phyloP scores from a whole-genome alignment of 208 protist genomes.

The Trypanosoma congolense region DNA sequence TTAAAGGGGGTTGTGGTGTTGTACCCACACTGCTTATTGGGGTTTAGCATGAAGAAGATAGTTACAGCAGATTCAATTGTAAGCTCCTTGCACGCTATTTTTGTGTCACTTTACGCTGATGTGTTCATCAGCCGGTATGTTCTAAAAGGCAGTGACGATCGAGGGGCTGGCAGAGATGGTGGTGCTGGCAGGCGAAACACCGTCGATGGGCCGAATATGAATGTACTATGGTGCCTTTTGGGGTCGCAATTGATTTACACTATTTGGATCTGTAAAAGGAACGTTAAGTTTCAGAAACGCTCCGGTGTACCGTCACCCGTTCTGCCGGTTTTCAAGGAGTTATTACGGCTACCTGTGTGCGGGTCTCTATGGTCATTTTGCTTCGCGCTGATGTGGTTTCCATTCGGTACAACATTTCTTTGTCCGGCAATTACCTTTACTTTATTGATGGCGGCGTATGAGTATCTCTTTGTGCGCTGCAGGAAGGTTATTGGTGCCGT shows the following conservation, averaged over 20 bases:
- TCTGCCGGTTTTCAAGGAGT: neutral
- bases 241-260: conserved; percentile 17
- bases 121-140: conserved; percentile 18
- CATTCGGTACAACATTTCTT: conserved; percentile 3
- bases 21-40: neutral
- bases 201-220: neutral
- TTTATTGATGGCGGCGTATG: conserved; percentile 15
- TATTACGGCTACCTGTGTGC: conserved; percentile 8
- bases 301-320: neutral
- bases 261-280: neutral
- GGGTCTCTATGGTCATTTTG: conserved; percentile 18
- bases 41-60: neutral
- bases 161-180: neutral
- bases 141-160: neutral
- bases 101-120: conserved; percentile 27
- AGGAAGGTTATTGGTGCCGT: neutral
- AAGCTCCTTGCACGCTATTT: conserved; percentile 25
- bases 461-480: conserved; percentile 12
- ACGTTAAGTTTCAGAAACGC: neutral
- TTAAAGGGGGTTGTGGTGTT: too few relatives aligned
- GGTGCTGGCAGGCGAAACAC: neutral
- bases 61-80: conserved; percentile 5
- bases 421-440: conserved; percentile 14
- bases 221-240: conserved; percentile 21
- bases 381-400: conserved; percentile 20